Evolutionary conservation across 163 green algal species (phyloP).

Genomic region (Prototheca wickerhamii): DNA sequence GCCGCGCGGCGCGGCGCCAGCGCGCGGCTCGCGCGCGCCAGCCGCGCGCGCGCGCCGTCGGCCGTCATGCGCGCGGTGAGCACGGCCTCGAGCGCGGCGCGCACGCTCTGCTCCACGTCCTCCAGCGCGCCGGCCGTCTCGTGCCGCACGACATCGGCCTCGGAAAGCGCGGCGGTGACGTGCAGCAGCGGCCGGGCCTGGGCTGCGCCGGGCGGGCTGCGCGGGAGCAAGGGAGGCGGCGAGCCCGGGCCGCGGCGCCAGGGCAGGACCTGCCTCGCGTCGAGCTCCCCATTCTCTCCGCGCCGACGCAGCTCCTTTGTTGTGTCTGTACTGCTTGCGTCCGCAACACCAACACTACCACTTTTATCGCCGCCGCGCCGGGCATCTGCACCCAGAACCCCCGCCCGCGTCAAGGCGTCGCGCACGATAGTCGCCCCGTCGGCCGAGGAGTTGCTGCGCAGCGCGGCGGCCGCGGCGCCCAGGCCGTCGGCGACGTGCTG

Average conservation of each 20-base stretch:
- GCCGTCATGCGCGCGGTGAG: neutral
- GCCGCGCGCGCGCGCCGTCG: neutral
- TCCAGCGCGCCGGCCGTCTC: conserved; percentile 4
- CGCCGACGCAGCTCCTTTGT: neutral
- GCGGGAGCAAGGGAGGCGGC: neutral
- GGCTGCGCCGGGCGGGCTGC: neutral
- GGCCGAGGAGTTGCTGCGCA: neutral
- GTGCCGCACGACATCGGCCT: conserved; percentile 9
- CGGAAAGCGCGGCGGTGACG: conserved; percentile 5
- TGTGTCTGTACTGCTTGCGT: neutral
- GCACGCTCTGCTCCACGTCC: neutral
- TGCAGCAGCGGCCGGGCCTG: neutral
- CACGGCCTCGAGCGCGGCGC: neutral
- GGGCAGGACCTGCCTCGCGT: neutral
- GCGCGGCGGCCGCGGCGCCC: neutral
- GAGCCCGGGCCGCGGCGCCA: neutral
- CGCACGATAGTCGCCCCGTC: neutral
- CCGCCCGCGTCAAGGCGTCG: neutral
- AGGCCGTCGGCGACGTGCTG: conserved; percentile 1
- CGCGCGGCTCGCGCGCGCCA: neutral
- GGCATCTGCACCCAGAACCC: neutral
- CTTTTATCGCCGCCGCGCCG: no score
- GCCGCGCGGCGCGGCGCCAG: neutral
- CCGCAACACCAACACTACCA: no score
- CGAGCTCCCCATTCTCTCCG: neutral